Evolutionary conservation across 805 yeast species (phyloP), one percentile per base, ranked within the genome.

Genomic region (Peterozyma xylosa): DNA sequence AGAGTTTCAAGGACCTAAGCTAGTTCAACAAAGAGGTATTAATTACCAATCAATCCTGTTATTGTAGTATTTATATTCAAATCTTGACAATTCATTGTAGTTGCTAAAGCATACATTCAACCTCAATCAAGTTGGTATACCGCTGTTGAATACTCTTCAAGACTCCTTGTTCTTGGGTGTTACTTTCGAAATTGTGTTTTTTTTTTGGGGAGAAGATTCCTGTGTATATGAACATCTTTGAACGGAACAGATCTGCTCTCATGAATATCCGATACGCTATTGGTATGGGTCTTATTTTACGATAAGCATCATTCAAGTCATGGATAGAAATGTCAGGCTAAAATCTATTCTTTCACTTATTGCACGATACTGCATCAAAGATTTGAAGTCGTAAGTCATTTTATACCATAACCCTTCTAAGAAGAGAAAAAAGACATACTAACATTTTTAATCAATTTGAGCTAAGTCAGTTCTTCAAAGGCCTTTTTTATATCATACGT

Each of bases 401-500:
- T 7, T 21, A 13, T 18, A 14, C 21, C 27, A 21, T 21, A 4
- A 21, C 27, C 27, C 27, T 21, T 37, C n/a, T n/a, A n/a, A n/a
- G 30, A 16, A 36, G 5, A 5, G 13, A 11, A 15, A 11, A 15
- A 36, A 15, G 9, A n/a, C 17, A 35, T 15, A 21, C 17, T 35
- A 18, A 35, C 37, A n/a, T 35, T 35, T 35, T 11, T n/a, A 14
- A 14, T 14, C 18, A 9, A 9, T 9, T 11, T 16, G 18, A 35
- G 27, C 2, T 21, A 35, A 35, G 10, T 5, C 18, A 45, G 48
- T 2, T 42, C 48, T 4, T 35, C 45, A 2, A 59, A 58, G 41
- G 70, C 71, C 5, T 65, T 62, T 45, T 33, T 61, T 9, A 56
- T 55, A 40, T 65, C 68, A 15, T 64, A 63, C 43, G 41, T 64